A percentile compares a stretch with the other conserved stretches of the same genome.
These are phyloP conservation scores for Citrus glauca DNA, from an alignment of 345 rosid species.

Conservation along the genomic window DNA sequence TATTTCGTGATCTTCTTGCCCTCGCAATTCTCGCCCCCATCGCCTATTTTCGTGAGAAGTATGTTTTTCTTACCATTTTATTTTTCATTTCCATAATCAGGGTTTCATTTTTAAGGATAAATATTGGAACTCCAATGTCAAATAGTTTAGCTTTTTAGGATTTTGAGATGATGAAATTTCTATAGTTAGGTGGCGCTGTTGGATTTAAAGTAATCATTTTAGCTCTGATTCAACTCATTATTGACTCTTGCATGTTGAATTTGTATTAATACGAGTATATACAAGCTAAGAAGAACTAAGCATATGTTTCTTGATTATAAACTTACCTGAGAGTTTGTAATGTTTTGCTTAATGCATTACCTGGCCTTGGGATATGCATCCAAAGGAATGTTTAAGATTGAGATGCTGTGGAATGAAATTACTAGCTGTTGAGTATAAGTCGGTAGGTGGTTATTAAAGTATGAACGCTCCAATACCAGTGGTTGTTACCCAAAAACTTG, in stretches of 20 bases:
- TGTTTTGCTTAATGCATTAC: not conserved
- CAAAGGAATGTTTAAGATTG: not conserved
- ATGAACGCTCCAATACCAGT: not conserved
- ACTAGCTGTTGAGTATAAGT: not conserved
- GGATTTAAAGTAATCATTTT: not conserved
- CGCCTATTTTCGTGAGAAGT: constrained; percentile 90
- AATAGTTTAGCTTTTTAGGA: not conserved
- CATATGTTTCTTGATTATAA: not conserved
- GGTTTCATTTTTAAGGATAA: not conserved
- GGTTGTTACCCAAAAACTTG: not conserved
- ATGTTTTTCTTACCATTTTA: not conserved
- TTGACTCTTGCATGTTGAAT: not conserved
- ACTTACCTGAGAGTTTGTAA: not conserved
- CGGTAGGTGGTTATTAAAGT: not conserved
- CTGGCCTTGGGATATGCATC: not conserved
- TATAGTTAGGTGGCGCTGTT: not conserved
- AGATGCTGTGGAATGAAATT: not conserved
- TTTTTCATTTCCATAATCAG: not conserved
- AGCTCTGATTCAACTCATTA: not conserved
- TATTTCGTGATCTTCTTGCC: constrained; percentile 89
- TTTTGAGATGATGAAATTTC: not conserved
- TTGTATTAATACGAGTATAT: not conserved
- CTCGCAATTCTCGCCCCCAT: constrained; percentile 82
- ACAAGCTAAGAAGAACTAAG: not conserved
- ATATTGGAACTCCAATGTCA: not conserved